Evolutionary conservation across 805 yeast genomes (phyloP).

Genomic region (Helenozyma rhizophorensis): DNA sequence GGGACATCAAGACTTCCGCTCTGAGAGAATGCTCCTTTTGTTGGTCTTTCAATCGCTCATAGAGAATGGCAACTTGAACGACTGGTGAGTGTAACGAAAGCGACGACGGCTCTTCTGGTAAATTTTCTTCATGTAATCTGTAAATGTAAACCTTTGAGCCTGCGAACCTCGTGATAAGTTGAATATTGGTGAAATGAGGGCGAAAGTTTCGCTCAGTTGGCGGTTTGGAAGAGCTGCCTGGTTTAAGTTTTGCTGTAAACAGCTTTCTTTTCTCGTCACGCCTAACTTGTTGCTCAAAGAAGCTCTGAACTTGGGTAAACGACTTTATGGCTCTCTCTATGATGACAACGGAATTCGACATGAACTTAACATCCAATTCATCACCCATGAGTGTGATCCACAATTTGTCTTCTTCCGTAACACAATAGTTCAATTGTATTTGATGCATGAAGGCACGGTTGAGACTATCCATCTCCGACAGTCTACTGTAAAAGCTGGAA

Average conservation of each 20-base stretch:
- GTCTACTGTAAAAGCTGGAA: slow-evolving; percentile 43
- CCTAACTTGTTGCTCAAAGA: slow-evolving; percentile 21
- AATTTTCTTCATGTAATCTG: slow-evolving; percentile 39
- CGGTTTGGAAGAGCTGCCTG: too few species aligned
- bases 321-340: slow-evolving; percentile 53
- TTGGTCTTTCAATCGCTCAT: slow-evolving; percentile 34
- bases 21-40: slow-evolving; percentile 42
- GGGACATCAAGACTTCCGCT: slow-evolving; percentile 54
- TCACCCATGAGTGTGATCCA: slow-evolving; percentile 60
- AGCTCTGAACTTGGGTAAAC: slow-evolving; percentile 37
- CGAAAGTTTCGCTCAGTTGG: too few species aligned
- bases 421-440: slow-evolving; percentile 53
- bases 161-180: slow-evolving; percentile 54
- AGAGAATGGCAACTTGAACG: slow-evolving; percentile 53
- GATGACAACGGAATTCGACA: slow-evolving; percentile 51
- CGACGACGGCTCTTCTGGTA: slow-evolving; percentile 39
- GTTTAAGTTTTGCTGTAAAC: slow-evolving; percentile 1
- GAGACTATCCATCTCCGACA: slow-evolving; percentile 42
- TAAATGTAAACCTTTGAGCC: slow-evolving; percentile 62
- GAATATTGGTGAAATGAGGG: slow-evolving; percentile 38
- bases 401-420: slow-evolving; percentile 32
- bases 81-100: slow-evolving; percentile 74
- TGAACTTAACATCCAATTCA: slow-evolving; percentile 59
- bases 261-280: slow-evolving; percentile 3
- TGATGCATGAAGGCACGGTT: slow-evolving; percentile 68